A percentile compares a stretch with the other conserved stretches of the same genome.
phyloP scores from a whole-genome alignment of 306 rosid species.

The Inga leiocalycina region DNA sequence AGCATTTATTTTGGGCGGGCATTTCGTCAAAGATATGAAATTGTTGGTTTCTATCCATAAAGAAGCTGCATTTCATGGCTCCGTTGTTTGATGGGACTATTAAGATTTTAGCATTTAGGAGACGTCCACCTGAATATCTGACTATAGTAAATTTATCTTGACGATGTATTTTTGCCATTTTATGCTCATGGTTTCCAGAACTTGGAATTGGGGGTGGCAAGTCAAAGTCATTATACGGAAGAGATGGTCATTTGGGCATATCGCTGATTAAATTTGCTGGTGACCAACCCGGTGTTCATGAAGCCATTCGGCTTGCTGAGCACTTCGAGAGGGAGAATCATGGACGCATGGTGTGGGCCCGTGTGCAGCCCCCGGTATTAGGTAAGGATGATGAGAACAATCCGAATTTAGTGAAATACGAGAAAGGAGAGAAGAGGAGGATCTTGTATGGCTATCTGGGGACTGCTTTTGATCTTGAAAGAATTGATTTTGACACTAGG shows the following conservation, averaged over 20 bases:
- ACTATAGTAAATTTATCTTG: constrained; percentile 32
- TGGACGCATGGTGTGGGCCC: constrained; percentile 83
- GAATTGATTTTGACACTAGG: constrained; percentile 86
- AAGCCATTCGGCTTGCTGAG: constrained; percentile 77
- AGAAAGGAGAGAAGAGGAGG: constrained; percentile 71
- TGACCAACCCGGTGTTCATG: constrained; percentile 81
- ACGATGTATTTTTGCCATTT: constrained; percentile 34
- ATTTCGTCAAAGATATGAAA: constrained; percentile 24
- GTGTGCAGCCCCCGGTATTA: constrained; percentile 55
- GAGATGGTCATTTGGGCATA: constrained; percentile 95
- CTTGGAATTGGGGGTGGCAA: constrained; percentile 93
- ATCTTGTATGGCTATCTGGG: constrained; percentile 89
- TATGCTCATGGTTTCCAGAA: constrained; percentile 65
- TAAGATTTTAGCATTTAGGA: constrained; percentile 12
- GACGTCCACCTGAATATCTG: constrained; percentile 29
- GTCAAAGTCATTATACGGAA: constrained; percentile 90
- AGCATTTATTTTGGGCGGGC: constrained; percentile 21
- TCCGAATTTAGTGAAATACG: constrained; percentile 73
- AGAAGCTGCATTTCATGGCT: constrained; percentile 22
- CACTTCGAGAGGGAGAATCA: constrained; percentile 75
- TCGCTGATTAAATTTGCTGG: constrained; percentile 79
- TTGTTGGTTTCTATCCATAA: constrained; percentile 20
- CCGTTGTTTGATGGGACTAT: background rate
- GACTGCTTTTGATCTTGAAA: constrained; percentile 85
- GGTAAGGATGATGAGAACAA: constrained; percentile 86